Evolutionary conservation across 2,329 filamentous ascomycete genomes (phyloP).

Genomic region (Diatrype stigma): DNA sequence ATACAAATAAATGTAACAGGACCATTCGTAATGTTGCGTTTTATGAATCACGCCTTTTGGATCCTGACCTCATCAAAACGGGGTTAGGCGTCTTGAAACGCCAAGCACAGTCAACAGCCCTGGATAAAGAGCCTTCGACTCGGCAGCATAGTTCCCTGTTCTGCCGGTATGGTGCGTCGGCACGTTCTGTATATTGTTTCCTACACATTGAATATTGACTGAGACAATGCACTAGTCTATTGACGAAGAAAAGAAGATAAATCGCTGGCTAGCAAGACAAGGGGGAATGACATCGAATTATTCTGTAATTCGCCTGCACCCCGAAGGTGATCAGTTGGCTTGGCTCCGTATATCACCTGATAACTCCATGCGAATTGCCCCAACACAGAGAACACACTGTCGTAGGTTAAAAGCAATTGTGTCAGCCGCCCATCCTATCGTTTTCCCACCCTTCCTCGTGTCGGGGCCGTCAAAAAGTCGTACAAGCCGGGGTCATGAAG

Average conservation of each 20-base stretch:
- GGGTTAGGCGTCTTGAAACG: neutral
- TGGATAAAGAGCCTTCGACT: neutral
- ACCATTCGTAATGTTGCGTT: too few relatives aligned
- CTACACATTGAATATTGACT: neutral
- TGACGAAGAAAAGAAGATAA: neutral
- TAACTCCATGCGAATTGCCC: neutral
- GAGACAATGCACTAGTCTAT: neutral
- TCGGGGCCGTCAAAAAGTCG: neutral
- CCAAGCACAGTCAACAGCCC: neutral
- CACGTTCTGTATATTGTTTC: neutral
- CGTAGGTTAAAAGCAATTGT: neutral
- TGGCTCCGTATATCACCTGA: neutral
- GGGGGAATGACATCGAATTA: neutral
- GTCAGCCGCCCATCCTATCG: neutral
- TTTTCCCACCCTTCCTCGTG: neutral
- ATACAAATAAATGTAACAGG: too few relatives aligned
- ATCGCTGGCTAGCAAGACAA: neutral
- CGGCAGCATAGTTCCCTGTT: neutral
- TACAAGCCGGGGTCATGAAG: neutral
- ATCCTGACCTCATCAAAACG: neutral
- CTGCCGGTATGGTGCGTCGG: neutral
- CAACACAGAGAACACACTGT: neutral
- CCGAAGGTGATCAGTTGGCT: too few relatives aligned
- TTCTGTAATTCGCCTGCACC: neutral
- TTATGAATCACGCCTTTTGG: too few relatives aligned